Conservation (phyloP, 73 alveolate species). For the Diophrys sp. region DNA sequence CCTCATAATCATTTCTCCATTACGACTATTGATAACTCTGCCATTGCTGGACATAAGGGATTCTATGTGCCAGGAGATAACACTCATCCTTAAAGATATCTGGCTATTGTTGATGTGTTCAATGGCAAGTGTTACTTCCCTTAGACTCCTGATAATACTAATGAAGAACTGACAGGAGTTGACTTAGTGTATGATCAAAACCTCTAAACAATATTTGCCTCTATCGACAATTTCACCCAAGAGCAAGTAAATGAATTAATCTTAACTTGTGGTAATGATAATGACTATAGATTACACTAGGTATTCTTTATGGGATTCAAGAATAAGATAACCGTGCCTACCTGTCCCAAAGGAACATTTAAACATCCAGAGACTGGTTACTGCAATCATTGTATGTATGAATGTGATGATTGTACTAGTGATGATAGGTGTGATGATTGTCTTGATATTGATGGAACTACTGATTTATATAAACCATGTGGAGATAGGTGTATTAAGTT, state of each 20-base stretch:
- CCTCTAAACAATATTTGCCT: background rate
- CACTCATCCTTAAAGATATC: background rate
- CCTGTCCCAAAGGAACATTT: too few species aligned
- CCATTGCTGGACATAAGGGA: background rate
- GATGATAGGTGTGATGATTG: too few species aligned
- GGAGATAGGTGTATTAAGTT: too few species aligned
- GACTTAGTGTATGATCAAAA: background rate
- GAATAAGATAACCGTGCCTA: too few species aligned
- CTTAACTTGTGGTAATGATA: background rate
- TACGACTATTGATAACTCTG: background rate
- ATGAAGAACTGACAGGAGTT: background rate
- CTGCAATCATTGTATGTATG: too few species aligned
- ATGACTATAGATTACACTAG: too few species aligned
- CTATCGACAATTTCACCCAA: background rate
- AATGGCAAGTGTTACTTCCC: background rate
- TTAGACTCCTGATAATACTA: background rate
- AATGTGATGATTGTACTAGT: too few species aligned
- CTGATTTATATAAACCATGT: too few species aligned
- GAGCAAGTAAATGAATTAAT: background rate
- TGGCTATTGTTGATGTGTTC: background rate
- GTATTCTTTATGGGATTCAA: too few species aligned
- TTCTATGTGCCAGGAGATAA: background rate
- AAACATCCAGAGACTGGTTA: too few species aligned
- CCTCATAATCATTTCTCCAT: background rate
- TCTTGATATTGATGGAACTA: too few species aligned